Conservation (phyloP, 257 asterid genomes). For the Striga asiatica region DNA sequence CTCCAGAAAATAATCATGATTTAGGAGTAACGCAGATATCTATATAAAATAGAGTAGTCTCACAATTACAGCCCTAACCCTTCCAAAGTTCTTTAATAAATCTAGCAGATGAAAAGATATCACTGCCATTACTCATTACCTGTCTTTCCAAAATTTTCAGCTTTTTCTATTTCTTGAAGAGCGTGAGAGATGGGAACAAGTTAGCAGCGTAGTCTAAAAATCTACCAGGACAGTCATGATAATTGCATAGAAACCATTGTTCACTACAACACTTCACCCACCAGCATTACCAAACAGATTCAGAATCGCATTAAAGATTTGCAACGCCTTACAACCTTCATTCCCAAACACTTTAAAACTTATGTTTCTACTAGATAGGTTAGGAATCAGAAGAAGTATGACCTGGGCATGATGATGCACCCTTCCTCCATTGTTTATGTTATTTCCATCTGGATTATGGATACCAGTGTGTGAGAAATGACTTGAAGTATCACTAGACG, state of each 20-base stretch:
- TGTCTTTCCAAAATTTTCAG: neutral
- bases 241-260: neutral
- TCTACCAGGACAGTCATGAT: neutral
- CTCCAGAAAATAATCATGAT: neutral
- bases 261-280: neutral
- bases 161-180: neutral
- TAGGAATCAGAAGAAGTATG: conserved; percentile 3
- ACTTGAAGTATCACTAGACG: conserved; percentile 40
- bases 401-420: conserved; percentile 16
- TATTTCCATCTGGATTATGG: conserved; percentile 12
- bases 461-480: conserved; percentile 22
- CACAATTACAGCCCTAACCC: neutral
- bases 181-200: neutral
- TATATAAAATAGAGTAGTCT: neutral
- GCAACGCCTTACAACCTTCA: neutral
- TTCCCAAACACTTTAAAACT: neutral
- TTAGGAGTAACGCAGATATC: neutral
- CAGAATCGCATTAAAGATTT: neutral
- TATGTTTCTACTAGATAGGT: neutral
- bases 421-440: conserved; percentile 17
- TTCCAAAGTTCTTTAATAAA: neutral
- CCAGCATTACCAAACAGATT: neutral
- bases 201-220: neutral
- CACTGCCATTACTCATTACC: neutral
- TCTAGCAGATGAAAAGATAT: neutral